A percentile compares a stretch with the other conserved stretches of the same genome.
These are phyloP conservation scores for Phytophthora syringae DNA, from an alignment of 352 stramenopile genomes.

Conservation along the genomic window DNA sequence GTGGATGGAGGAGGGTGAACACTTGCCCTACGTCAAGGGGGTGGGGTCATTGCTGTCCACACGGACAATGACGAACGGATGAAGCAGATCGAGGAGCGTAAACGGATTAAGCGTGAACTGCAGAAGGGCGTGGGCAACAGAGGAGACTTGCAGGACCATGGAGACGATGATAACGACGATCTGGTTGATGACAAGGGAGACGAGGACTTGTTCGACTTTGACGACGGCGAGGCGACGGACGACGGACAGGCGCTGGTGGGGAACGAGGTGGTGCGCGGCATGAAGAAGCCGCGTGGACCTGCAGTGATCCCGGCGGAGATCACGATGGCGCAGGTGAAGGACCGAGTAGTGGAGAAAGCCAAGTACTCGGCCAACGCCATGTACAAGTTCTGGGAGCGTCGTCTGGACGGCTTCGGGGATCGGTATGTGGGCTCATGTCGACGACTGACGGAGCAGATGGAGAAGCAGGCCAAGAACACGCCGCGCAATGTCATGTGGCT, in stretches of 20 bases:
- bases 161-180: constrained; percentile 29
- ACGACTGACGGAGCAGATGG: constrained; percentile 67
- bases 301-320: constrained; percentile 58
- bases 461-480: constrained; percentile 56
- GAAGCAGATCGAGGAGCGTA: constrained; percentile 68
- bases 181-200: constrained; percentile 38
- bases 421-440: constrained; percentile 74
- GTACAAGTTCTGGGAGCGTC: constrained; percentile 77
- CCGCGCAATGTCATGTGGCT: constrained; percentile 59
- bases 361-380: constrained; percentile 64
- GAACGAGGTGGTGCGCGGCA: constrained; percentile 49
- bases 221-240: constrained; percentile 36
- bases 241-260: constrained; percentile 53
- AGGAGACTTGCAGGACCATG: constrained; percentile 43
- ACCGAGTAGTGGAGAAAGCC: constrained; percentile 49
- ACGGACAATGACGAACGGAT: constrained; percentile 60
- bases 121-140: constrained; percentile 33
- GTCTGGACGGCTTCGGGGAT: constrained; percentile 68
- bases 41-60: constrained; percentile 57
- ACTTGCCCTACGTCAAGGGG: constrained; percentile 59
- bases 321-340: constrained; percentile 40
- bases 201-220: constrained; percentile 49
- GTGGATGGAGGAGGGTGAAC: constrained; percentile 64
- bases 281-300: constrained; percentile 50
- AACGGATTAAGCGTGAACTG: constrained; percentile 68